These are phyloP conservation scores for Apiospora sp. DNA, from an alignment of 2,329 filamentous ascomycete species.

Conservation along the genomic window DNA sequence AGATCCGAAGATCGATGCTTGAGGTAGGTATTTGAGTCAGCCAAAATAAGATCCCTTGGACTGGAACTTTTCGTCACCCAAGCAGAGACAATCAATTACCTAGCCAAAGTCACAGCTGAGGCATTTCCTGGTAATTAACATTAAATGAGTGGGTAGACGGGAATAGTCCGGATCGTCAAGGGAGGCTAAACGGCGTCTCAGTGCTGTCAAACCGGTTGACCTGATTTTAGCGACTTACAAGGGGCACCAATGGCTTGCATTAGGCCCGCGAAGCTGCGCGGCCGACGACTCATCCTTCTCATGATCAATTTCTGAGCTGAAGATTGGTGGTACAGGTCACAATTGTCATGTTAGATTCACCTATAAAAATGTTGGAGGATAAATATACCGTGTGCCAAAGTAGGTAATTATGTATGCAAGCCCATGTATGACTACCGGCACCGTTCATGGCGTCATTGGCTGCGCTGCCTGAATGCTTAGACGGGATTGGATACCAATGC, in stretches of 20 bases:
- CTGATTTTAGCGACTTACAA: not conserved
- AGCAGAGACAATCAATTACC: not conserved
- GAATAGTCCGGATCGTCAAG: constrained; percentile 8
- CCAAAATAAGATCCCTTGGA: not conserved
- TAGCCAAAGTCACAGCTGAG: constrained; percentile 10
- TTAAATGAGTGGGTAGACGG: constrained; percentile 16
- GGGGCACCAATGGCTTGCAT: constrained; percentile 9
- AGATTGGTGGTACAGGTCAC: not conserved
- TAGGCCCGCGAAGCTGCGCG: not conserved
- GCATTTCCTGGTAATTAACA: not conserved
- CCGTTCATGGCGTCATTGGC: not conserved
- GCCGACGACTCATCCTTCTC: constrained; percentile 17
- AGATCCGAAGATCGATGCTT: not conserved
- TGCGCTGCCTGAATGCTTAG: not conserved
- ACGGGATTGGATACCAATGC: not conserved
- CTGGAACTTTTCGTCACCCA: not conserved
- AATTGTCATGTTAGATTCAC: not conserved
- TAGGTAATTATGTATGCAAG: not conserved
- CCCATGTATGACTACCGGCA: not conserved
- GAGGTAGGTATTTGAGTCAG: not conserved
- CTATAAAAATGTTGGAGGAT: not conserved
- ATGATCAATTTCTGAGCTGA: not conserved
- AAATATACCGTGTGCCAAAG: not conserved
- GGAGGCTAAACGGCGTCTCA: not conserved
- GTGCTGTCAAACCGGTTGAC: not conserved